A percentile compares a stretch with the other conserved stretches of the same genome.
These are phyloP conservation scores for Cylindrotheca closterium DNA, from an alignment of 108 stramenopile genomes.

Conservation along the genomic window DNA sequence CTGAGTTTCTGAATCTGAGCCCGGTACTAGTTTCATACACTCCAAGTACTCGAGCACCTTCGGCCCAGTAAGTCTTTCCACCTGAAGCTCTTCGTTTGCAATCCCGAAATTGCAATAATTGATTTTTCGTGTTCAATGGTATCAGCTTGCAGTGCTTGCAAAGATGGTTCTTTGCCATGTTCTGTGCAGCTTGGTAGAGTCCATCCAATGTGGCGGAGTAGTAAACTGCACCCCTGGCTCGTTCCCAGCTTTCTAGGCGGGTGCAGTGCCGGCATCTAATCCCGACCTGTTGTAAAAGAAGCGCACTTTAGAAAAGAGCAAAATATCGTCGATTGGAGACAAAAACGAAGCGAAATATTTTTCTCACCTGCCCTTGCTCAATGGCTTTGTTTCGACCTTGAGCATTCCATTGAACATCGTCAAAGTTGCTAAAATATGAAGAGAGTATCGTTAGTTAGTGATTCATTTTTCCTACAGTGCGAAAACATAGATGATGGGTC, in stretches of 20 bases:
- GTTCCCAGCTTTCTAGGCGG: background rate
- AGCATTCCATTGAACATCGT: slow-evolving; percentile 1
- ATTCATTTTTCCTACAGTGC: background rate
- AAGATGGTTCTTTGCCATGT: slow-evolving; percentile 20
- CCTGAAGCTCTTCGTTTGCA: slow-evolving; percentile 35
- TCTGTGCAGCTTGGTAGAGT: slow-evolving; percentile 22
- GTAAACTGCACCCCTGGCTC: slow-evolving; percentile 33
- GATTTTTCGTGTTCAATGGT: background rate
- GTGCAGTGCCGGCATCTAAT: slow-evolving; percentile 14
- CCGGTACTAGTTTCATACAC: slow-evolving; percentile 9
- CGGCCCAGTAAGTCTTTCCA: slow-evolving; percentile 69
- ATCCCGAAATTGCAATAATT: slow-evolving; percentile 4
- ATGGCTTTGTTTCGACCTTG: background rate
- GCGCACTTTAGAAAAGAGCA: no score
- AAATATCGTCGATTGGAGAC: no score
- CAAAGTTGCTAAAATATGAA: background rate
- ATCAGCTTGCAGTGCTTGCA: slow-evolving; percentile 8
- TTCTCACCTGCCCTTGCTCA: background rate
- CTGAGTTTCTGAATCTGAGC: slow-evolving; percentile 8
- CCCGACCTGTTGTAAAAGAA: slow-evolving; percentile 6
- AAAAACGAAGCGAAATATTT: no score
- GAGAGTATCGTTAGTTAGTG: background rate
- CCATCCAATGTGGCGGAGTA: slow-evolving; percentile 26
- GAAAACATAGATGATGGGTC: background rate
- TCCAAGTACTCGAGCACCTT: slow-evolving; percentile 18